Evolutionary conservation across 352 stramenopile genomes (phyloP).

Genomic region (Albugo laibachii): DNA sequence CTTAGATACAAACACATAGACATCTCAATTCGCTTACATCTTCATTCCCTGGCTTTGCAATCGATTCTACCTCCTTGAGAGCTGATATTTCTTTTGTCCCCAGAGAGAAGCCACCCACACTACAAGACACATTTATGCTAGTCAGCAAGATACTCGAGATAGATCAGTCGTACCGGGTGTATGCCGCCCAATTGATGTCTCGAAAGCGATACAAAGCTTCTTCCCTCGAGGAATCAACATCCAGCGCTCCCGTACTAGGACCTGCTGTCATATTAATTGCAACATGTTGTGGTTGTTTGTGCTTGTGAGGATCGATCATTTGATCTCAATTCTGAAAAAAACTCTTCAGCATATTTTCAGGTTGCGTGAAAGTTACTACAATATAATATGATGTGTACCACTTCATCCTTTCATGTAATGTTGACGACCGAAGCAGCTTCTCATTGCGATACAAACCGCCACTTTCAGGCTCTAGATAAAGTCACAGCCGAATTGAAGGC

Average conservation of each 20-base stretch:
- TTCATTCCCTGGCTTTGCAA: conserved; percentile 42
- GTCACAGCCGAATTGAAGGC: not conserved
- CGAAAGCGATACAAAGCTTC: conserved; percentile 73
- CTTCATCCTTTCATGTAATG: too few species aligned
- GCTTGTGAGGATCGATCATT: too few species aligned
- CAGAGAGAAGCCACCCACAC: conserved; percentile 55
- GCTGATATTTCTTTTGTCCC: conserved; percentile 73
- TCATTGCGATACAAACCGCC: too few species aligned
- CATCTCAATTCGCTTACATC: conserved; percentile 18
- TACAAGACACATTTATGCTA: conserved; percentile 6
- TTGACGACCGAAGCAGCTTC: too few species aligned
- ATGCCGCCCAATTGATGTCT: conserved; percentile 80
- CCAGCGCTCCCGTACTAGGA: conserved; percentile 17
- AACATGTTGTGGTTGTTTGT: too few species aligned
- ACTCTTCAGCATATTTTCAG: too few species aligned
- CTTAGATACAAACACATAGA: not conserved
- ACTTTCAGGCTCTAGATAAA: too few species aligned
- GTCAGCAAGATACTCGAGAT: not conserved
- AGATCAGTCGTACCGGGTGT: conserved; percentile 33
- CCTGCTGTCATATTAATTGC: too few species aligned
- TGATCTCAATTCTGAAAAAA: too few species aligned
- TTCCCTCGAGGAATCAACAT: conserved; percentile 53
- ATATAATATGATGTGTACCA: too few species aligned
- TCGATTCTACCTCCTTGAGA: conserved; percentile 62
- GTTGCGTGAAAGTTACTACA: too few species aligned